phyloP scores from a whole-genome alignment of 345 rosid species.

The Eucalyptus marginata region DNA sequence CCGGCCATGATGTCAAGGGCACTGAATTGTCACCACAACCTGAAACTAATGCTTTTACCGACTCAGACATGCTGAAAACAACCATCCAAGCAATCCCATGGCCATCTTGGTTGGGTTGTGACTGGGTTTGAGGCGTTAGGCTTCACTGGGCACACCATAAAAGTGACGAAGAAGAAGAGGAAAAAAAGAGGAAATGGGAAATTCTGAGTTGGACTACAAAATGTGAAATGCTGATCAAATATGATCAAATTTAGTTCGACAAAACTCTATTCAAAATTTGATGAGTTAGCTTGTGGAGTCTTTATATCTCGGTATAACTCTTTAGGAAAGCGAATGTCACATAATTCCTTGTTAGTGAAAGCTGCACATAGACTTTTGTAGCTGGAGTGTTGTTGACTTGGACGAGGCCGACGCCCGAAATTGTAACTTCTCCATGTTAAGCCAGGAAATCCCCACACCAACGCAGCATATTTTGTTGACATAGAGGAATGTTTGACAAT shows the following conservation, averaged over 20 bases:
- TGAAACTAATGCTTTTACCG: not conserved
- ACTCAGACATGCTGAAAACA: not conserved
- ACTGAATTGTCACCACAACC: not conserved
- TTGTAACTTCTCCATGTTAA: not conserved
- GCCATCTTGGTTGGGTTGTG: not conserved
- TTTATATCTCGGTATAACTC: not conserved
- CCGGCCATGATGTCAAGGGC: accelerated
- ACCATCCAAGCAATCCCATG: not conserved
- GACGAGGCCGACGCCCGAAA: not conserved
- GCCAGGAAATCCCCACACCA: not conserved
- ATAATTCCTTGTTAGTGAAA: no score
- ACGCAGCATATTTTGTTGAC: not conserved
- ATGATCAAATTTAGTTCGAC: not conserved
- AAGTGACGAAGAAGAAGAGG: not conserved
- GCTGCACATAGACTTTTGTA: not conserved
- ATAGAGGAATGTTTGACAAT: not conserved
- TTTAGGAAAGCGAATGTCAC: not conserved
- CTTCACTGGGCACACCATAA: not conserved
- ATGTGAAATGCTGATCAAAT: not conserved
- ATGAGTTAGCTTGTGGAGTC: not conserved
- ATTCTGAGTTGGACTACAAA: not conserved
- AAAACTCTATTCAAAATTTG: not conserved
- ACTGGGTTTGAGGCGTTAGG: not conserved
- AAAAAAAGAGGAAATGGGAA: not conserved
- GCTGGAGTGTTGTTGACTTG: not conserved